Conservation (phyloP, 768 basidiomycete species). For the Chalciporus sphaerocephalus region DNA sequence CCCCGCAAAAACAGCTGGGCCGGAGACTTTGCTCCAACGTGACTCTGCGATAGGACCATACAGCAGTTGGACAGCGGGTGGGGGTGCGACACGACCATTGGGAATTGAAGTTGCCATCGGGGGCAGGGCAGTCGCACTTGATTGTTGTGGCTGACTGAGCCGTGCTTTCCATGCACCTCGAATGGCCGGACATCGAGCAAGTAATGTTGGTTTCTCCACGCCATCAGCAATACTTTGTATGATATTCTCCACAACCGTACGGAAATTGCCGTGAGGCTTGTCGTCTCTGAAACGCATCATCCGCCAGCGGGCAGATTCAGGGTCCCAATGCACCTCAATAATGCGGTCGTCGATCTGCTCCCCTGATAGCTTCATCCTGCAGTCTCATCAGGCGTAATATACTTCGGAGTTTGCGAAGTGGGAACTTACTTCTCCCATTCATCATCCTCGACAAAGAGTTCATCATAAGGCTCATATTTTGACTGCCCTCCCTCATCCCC, state of each 20-base stretch:
- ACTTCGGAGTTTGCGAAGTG: not conserved
- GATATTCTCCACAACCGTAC: constrained; percentile 79
- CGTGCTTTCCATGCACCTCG: constrained; percentile 75
- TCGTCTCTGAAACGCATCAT: constrained; percentile 94
- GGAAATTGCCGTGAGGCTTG: constrained; percentile 90
- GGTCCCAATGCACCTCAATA: constrained; percentile 92
- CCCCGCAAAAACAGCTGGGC: constrained; percentile 56
- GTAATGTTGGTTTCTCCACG: constrained; percentile 77
- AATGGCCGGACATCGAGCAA: constrained; percentile 58
- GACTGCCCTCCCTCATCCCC: constrained; percentile 55
- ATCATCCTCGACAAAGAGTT: constrained; percentile 77
- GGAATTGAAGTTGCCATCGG: constrained; percentile 15
- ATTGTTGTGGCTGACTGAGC: constrained; percentile 36
- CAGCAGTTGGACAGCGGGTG: constrained; percentile 24
- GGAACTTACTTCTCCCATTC: constrained; percentile 87
- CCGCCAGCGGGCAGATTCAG: constrained; percentile 62
- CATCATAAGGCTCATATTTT: constrained; percentile 82
- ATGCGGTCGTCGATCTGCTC: constrained; percentile 93
- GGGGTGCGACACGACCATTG: constrained; percentile 24
- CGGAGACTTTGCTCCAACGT: constrained; percentile 71
- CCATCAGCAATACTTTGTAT: constrained; percentile 91
- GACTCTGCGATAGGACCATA: constrained; percentile 66
- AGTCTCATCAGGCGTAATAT: constrained; percentile 2
- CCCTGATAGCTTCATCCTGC: constrained; percentile 75
- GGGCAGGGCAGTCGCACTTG: constrained; percentile 20